Evolutionary conservation across 2,329 filamentous ascomycete genomes (phyloP), one percentile per base, ranked within the genome.

Genomic region (Eutypa lata): DNA sequence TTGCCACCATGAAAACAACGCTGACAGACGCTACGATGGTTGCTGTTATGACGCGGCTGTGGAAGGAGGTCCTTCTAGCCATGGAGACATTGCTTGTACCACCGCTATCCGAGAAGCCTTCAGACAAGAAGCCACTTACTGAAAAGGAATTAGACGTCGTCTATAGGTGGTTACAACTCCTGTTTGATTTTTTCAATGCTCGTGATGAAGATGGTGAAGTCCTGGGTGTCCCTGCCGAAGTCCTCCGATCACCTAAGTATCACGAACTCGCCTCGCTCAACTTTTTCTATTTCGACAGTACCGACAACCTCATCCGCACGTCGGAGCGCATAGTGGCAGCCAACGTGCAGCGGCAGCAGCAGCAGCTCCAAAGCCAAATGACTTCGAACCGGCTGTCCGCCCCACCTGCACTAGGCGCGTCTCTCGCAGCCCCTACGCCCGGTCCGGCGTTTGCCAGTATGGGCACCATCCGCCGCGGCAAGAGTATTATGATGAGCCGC

Each of bases 1-100:
- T 99, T 71, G 91, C 91, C 54, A 96, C 97, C 62, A 96, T 99
- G 92, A 97, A 97, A 74, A 86, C 94, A 71, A 97, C 93, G 0
- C 77, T 99, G 52, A 97, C 94, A 1, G 88, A 91, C 53, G 87
- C 91, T 53, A 95, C 94, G n/a, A 97, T 99, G 93, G 86, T 92
- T 62, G 92, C 94, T 68, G 94, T 99, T 63, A 99, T 99, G 94
- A 95, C 91, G 21, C 86, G 94, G 44, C 75, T 99, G 6, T 99
- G 94, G 94, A 99, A 99, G 73, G 94, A 99, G 70, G 92, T 96
- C 1, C 79, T 99, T 16, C 86, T 92, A 62, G 95, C 93, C 1
- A 89, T 97, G 58, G 94, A 99, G 72, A 83, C 83, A 37, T 79
- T 99, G 18, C 81, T 99, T 38, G 93, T 99, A 3, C 94, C 94